Percentiles rank a stretch among this genome's conserved stretches.
Evolutionary conservation across 2,329 filamentous ascomycete genomes (phyloP).

Genomic region (Trichoderma sp.): DNA sequence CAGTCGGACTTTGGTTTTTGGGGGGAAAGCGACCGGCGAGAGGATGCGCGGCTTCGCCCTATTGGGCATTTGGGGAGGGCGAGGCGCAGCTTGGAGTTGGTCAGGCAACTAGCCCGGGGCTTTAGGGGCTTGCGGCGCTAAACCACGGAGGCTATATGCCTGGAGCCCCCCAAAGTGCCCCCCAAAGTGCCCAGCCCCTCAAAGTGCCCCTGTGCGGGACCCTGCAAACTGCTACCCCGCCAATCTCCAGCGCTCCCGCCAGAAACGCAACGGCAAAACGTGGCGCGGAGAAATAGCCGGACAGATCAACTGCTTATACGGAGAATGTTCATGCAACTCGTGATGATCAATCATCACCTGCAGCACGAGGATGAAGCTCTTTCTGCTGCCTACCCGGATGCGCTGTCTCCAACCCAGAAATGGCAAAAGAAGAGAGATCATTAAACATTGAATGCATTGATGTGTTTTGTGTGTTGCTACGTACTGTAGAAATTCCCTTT

Average conservation of each 20-base stretch:
- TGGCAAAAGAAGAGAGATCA: too few species aligned
- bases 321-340: not conserved
- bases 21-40: slow-evolving; percentile 5
- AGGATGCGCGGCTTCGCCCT: slow-evolving; percentile 16
- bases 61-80: slow-evolving; percentile 6
- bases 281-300: slow-evolving; percentile 9
- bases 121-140: slow-evolving; percentile 6
- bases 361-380: not conserved
- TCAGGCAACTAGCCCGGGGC: slow-evolving; percentile 6
- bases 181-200: not conserved
- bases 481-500: not conserved
- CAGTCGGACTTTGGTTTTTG: not conserved
- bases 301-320: not conserved
- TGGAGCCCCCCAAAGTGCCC: not conserved
- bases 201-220: not conserved
- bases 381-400: not conserved
- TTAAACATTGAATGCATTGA: not conserved
- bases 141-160: not conserved
- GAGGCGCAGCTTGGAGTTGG: slow-evolving; percentile 19
- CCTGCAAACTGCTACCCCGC: slow-evolving; percentile 12
- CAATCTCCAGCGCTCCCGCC: slow-evolving; percentile 19
- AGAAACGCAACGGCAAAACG: slow-evolving; percentile 11
- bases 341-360: not conserved
- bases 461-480: not conserved
- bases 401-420: not conserved